Evolutionary conservation across 1,284 basidiomycete genomes (phyloP).

Genomic region (Ceratobasidium sp.): DNA sequence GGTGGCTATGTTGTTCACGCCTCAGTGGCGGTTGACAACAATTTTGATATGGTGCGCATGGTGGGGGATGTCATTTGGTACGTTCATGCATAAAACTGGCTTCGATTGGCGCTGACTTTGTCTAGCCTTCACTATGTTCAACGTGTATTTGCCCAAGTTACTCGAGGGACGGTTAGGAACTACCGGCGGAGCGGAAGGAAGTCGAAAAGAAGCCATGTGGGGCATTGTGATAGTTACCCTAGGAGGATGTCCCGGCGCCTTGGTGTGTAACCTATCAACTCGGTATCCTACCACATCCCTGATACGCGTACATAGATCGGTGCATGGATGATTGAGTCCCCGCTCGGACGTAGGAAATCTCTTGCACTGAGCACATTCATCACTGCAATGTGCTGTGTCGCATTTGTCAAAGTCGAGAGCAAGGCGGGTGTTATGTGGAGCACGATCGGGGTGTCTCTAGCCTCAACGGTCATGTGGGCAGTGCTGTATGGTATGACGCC

Average conservation of each 20-base stretch:
- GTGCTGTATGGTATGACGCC: constrained; percentile 91
- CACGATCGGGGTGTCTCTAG: constrained; percentile 81
- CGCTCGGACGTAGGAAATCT: constrained; percentile 75
- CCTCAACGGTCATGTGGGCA: constrained; percentile 89
- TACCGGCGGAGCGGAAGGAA: constrained; percentile 46
- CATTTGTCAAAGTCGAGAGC: constrained; percentile 70
- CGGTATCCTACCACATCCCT: not conserved
- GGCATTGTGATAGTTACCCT: constrained; percentile 84
- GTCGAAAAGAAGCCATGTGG: constrained; percentile 69
- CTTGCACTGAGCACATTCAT: constrained; percentile 81
- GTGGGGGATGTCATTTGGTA: constrained; percentile 81
- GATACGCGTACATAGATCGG: constrained; percentile 65
- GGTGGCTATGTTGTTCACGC: constrained; percentile 75
- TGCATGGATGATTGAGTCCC: constrained; percentile 84
- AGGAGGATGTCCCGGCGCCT: constrained; percentile 85
- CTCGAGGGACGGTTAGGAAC: constrained; percentile 63
- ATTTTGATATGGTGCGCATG: constrained; percentile 85
- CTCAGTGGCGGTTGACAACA: constrained; percentile 84
- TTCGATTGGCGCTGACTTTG: not conserved
- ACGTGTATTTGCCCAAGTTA: constrained; percentile 92
- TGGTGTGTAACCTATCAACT: constrained; percentile 59
- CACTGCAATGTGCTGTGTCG: constrained; percentile 79
- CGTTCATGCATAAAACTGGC: constrained; percentile 45
- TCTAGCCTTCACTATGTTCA: constrained; percentile 92
- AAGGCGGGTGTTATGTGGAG: constrained; percentile 73